Base-by-base conservation (phyloP, 371 early-diverging fungal species). In the Mortierella sp. region DNA sequence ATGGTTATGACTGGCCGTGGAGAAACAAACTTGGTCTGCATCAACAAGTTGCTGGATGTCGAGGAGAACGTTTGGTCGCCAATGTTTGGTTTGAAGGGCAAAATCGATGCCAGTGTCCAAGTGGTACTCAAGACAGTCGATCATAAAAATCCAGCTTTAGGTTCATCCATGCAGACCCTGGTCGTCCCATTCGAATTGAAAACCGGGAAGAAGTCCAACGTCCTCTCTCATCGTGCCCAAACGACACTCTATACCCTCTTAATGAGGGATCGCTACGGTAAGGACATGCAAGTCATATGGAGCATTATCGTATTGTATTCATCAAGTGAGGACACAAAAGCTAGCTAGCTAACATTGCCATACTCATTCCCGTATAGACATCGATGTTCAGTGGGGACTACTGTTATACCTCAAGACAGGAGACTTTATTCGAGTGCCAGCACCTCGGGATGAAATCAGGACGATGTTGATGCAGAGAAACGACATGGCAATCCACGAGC, bases 31-130 rank as follows among this genome's bases (percentile, higher is more conserved):
- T 68, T 85, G 0, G 80, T 96, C 6, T 88, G 93, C 55, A 89
- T 98, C 44, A 90, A 87, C 47, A 91, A 93, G 34, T 89, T 98
- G 0, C 80, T 98, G 76, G 96, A 97, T 81, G 94, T 97, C 75
- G 99, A 99, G 84, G 99, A 99, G 75, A 93, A 93, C 76, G 90
- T 98, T 11, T 97, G 97, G 97, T 97, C 98, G 31, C 96, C 97
- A 3, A 96, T 89, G 70, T 97, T 92, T 87, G 99, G 99, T 0
- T 80, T 99, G 24, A 98, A 98, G 72, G 99, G 99, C 26, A 97
- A 96, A 85, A 91, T 99, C 11, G 99, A 99, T 80, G 95, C 94
- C 31, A 91, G 96, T 1, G 74, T 96, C 7, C 89, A 94, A 70
- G 89, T 92, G 0, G 83, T 83, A 8, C 77, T 94, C 52, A 54